phyloP scores from a whole-genome alignment of 345 rosid species.

The Brassica carinata region DNA sequence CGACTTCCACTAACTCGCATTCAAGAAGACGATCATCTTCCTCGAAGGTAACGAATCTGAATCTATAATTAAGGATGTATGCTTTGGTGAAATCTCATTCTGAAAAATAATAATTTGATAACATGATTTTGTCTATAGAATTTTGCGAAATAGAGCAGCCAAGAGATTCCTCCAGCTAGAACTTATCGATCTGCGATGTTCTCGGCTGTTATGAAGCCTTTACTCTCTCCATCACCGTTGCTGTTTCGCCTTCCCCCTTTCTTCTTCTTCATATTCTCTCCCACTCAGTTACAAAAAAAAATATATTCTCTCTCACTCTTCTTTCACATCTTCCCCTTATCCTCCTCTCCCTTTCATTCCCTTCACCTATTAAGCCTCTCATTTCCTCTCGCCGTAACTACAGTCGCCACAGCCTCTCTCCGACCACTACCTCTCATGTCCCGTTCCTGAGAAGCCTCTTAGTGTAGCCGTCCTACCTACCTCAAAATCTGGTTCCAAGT shows the following conservation, averaged over 20 bases:
- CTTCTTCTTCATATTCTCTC: constrained; percentile 14
- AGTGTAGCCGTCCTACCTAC: constrained; percentile 74
- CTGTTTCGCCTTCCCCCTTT: constrained; percentile 24
- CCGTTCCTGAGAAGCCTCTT: constrained; percentile 58
- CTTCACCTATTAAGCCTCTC: no score
- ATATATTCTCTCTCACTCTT: neutral
- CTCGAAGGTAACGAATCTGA: neutral
- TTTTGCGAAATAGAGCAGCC: neutral
- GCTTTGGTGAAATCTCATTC: no score
- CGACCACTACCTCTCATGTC: constrained; percentile 68
- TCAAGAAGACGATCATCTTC: neutral
- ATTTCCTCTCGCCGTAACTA: neutral
- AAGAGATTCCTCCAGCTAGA: neutral
- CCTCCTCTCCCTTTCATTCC: no score
- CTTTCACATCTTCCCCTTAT: no score
- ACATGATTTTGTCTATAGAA: no score
- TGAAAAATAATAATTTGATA: no score
- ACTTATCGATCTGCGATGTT: constrained; percentile 20
- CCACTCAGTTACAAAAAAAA: no score
- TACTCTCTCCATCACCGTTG: constrained; percentile 18
- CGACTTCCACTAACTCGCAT: neutral
- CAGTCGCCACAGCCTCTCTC: constrained; percentile 18
- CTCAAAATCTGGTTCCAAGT: constrained; percentile 98
- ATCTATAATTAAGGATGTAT: neutral
- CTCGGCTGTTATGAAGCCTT: constrained; percentile 28